Conservation (phyloP, 1,284 basidiomycete genomes). For the Fistulina hepatica region DNA sequence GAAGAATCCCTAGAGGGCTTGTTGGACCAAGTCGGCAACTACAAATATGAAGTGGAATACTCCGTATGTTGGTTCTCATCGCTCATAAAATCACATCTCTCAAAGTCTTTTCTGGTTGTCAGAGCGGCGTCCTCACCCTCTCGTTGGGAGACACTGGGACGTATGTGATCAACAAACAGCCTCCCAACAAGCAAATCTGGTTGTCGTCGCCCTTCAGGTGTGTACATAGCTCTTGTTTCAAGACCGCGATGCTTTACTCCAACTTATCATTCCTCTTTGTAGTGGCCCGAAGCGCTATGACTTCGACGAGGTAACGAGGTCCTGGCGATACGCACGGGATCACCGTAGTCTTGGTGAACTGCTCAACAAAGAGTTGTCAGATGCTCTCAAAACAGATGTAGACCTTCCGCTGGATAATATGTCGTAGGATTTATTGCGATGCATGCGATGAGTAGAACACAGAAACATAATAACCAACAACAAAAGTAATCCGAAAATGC, state of each 20-base stretch:
- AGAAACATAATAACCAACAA: background rate
- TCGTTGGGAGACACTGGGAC: constrained; percentile 76
- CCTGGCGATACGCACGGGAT: constrained; percentile 76
- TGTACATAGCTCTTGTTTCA: constrained; percentile 12
- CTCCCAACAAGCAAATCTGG: constrained; percentile 99
- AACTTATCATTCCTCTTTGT: constrained; percentile 5
- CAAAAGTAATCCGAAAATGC: background rate
- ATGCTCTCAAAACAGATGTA: constrained; percentile 23
- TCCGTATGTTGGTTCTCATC: constrained; percentile 59
- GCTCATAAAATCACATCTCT: constrained; percentile 1
- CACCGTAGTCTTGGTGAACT: constrained; percentile 51
- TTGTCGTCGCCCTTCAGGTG: constrained; percentile 83
- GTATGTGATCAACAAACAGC: constrained; percentile 99
- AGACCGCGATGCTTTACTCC: background rate
- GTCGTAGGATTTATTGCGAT: constrained; percentile 14
- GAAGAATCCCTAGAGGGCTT: constrained; percentile 73
- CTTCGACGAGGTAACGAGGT: constrained; percentile 41
- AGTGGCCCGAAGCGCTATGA: constrained; percentile 90
- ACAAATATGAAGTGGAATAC: constrained; percentile 85
- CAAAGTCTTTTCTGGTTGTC: constrained; percentile 9
- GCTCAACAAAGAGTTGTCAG: constrained; percentile 56
- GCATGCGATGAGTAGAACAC: background rate
- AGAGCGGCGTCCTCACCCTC: constrained; percentile 82
- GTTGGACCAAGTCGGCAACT: constrained; percentile 49
- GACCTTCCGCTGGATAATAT: constrained; percentile 25